A percentile compares a stretch with the other conserved stretches of the same genome.
phyloP scores from a whole-genome alignment of 768 basidiomycete species.

The Thelephora aurantiotincta region DNA sequence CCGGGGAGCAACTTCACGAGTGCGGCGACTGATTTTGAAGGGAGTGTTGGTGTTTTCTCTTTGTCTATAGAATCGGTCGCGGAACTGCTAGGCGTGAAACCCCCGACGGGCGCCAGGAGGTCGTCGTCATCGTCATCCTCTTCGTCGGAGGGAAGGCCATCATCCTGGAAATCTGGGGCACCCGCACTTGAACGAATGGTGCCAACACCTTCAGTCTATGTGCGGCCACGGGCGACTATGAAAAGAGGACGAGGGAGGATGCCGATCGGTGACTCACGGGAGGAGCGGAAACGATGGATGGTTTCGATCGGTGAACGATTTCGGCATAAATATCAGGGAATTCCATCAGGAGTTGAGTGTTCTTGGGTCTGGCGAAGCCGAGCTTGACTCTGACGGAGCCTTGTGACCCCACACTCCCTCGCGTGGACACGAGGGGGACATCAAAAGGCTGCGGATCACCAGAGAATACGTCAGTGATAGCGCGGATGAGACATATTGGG shows the following conservation, averaged over 20 bases:
- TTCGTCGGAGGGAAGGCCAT: constrained; percentile 52
- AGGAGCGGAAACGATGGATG: constrained; percentile 60
- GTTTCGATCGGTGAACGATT: constrained; percentile 46
- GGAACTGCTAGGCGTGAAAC: not conserved
- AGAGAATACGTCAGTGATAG: constrained; percentile 12
- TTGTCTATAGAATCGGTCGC: constrained; percentile 1
- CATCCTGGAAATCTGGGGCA: constrained; percentile 53
- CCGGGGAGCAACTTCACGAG: not conserved
- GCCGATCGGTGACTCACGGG: constrained; percentile 36
- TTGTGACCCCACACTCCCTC: constrained; percentile 28
- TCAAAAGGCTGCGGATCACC: constrained; percentile 27
- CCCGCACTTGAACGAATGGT: constrained; percentile 54
- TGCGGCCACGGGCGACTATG: not conserved
- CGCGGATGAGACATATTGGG: not conserved
- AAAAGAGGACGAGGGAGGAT: not conserved
- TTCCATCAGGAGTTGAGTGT: constrained; percentile 27
- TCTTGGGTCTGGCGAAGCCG: constrained; percentile 36
- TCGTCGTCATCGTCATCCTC: constrained; percentile 22
- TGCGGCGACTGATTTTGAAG: constrained; percentile 4
- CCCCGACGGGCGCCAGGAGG: constrained; percentile 13
- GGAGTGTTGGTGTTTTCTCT: not conserved
- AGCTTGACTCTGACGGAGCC: constrained; percentile 49
- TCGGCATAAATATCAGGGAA: constrained; percentile 51
- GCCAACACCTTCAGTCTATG: constrained; percentile 74
- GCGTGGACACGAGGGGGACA: constrained; percentile 31